Evolutionary conservation across 2,329 filamentous ascomycete species (phyloP).

Genomic region (Fusarium circinatum): DNA sequence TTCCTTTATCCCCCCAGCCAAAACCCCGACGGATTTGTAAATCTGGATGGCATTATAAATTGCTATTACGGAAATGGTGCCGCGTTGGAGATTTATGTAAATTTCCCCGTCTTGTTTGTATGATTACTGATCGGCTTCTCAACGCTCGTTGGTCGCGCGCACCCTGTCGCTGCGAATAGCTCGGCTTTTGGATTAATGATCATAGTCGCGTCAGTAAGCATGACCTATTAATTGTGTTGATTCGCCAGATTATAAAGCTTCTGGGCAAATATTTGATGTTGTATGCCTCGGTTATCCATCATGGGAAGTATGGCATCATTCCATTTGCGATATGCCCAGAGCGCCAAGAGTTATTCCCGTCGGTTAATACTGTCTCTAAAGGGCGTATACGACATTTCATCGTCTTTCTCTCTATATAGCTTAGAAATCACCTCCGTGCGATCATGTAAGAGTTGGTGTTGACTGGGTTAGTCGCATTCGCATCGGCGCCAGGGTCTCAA

Average conservation of each 20-base stretch:
- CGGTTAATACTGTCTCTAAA: neutral
- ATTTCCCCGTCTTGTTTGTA: neutral
- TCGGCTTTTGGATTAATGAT: conserved; percentile 25
- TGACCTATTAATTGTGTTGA: neutral
- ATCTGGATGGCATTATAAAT: neutral
- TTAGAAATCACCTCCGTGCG: neutral
- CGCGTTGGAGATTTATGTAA: neutral
- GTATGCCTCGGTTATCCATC: neutral
- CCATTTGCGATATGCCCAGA: neutral
- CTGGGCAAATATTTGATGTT: neutral
- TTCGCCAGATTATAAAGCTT: neutral
- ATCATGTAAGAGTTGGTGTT: neutral
- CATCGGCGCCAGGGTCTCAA: neutral
- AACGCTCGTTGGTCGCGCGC: neutral
- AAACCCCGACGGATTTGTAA: neutral
- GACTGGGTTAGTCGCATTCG: neutral
- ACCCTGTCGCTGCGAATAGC: neutral
- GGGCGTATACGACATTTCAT: neutral
- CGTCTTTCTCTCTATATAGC: neutral
- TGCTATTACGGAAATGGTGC: neutral
- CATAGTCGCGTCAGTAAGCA: neutral
- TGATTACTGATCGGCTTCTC: conserved; percentile 33
- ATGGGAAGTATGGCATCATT: neutral
- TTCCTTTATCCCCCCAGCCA: neutral
- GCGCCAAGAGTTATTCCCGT: neutral